Evolutionary conservation across 2,329 filamentous ascomycete species (phyloP).

Genomic region (Colletotrichum sp.): DNA sequence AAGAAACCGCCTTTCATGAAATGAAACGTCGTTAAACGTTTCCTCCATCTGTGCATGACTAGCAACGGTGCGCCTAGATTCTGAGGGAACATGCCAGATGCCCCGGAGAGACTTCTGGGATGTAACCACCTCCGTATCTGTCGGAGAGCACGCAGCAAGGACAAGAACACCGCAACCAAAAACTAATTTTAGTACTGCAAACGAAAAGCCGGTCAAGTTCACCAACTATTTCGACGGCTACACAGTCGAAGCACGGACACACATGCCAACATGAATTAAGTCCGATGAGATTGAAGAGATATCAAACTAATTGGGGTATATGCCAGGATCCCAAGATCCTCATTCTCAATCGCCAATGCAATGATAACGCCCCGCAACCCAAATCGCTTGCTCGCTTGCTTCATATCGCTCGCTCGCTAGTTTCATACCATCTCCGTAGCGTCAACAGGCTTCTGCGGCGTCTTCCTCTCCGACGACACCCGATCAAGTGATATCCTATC

Average conservation of each 20-base stretch:
- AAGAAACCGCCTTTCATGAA: no score
- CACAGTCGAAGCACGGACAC: neutral
- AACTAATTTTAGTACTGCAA: no score
- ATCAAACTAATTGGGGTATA: neutral
- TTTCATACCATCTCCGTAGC: slow-evolving; percentile 8
- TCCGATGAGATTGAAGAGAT: neutral
- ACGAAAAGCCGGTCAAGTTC: no score
- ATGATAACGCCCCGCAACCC: neutral
- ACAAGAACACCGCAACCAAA: fast-evolving
- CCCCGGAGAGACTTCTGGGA: no score
- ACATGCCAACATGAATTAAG: neutral
- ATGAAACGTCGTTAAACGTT: no score
- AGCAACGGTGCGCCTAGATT: no score
- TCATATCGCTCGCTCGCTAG: neutral
- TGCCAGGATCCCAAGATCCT: neutral
- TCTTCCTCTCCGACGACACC: neutral
- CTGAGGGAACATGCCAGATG: no score
- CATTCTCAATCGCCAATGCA: neutral
- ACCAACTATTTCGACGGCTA: fast-evolving
- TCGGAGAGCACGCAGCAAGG: no score
- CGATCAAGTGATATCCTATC: neutral
- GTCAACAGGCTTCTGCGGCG: neutral
- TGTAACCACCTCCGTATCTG: no score
- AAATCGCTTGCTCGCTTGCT: neutral
- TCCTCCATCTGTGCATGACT: no score